These are phyloP conservation scores for Sugiyamaella floridensis DNA, from an alignment of 805 yeast genomes.

Conservation along the genomic window DNA sequence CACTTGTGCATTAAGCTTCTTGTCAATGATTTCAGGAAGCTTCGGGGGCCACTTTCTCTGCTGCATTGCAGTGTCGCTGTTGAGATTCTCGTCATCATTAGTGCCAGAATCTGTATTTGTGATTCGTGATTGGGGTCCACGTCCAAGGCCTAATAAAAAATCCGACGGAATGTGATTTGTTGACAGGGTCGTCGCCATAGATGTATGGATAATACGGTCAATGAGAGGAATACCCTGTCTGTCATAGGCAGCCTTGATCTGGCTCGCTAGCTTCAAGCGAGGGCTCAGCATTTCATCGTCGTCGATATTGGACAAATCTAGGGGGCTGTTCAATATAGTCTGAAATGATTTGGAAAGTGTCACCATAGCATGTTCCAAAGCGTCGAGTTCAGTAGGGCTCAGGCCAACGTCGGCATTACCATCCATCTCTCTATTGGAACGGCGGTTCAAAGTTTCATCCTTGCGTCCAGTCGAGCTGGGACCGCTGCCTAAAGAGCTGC, in stretches of 20 bases:
- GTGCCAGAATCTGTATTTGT: too few species aligned
- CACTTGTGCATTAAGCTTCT: constrained; percentile 56
- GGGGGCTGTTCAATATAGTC: constrained; percentile 49
- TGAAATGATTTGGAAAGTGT: constrained; percentile 47
- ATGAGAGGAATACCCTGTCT: constrained; percentile 45
- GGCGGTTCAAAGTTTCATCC: too few species aligned
- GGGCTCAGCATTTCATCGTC: constrained; percentile 36
- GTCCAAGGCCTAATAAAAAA: neutral
- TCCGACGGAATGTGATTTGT: neutral
- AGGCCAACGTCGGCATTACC: neutral
- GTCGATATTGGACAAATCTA: constrained; percentile 40
- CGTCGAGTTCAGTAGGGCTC: constrained; percentile 23
- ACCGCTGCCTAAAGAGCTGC: too few species aligned
- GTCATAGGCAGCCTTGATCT: constrained; percentile 48
- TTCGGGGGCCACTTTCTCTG: constrained; percentile 48
- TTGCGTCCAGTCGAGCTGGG: too few species aligned
- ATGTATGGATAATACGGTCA: constrained; percentile 40
- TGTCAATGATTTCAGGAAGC: constrained; percentile 59
- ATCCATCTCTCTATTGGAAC: too few species aligned
- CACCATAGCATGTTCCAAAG: constrained; percentile 45
- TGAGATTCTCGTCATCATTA: too few species aligned
- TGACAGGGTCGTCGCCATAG: neutral
- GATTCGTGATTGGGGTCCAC: neutral
- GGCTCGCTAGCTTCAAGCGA: constrained; percentile 53
- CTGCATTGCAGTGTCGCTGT: neutral